Evolutionary conservation across 2,329 filamentous ascomycete genomes (phyloP), one percentile per base, ranked within the genome.

Genomic region (Colletotrichum zoysiae): DNA sequence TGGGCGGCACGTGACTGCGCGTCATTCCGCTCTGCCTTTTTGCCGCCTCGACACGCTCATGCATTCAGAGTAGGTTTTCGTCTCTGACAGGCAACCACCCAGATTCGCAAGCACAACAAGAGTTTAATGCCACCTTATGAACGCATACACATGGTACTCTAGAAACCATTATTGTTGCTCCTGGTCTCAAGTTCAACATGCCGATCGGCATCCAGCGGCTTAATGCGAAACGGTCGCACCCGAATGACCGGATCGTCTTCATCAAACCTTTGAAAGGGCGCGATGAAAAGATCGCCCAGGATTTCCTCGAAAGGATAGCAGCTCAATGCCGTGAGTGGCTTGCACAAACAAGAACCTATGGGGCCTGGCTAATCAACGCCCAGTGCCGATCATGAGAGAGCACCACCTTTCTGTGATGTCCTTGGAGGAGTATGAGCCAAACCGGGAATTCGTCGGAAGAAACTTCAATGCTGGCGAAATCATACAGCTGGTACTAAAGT

Each of bases 401-500:
- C 83, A 93, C 74, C 83, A 89, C 77, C 84, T 94, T 33, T 87
- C 86, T 38, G 88, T 93, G 62, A 91, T 88, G 79, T 88, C 91
- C 1, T 86, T 97, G 0, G 94, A 97, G 80, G 94, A 97, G 78
- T 94, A 93, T 78, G 90, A 92, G 67, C 90, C 92, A 1, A 97
- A 97, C 77, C 84, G 84, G 53, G 93, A 97, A 80, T 97, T 97
- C 77, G 90, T 94, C 51, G 94, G 94, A 3, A 92, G 94, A 67
- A 97, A 97, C 79, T 97, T 97, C 86, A 97, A 97, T 76, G 92
- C 92, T 9, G 95, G 94, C 44, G 94, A 97, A 79, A 91, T 95
- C 46, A 90, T 97, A 62, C 94, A 97, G 81, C 87, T 97, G 1
- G 94, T 97, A 1, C 87, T 97, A 35, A 92, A 91, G 76, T 89